Evolutionary conservation across 768 basidiomycete genomes (phyloP).

Genomic region (Psilocybe sp.): DNA sequence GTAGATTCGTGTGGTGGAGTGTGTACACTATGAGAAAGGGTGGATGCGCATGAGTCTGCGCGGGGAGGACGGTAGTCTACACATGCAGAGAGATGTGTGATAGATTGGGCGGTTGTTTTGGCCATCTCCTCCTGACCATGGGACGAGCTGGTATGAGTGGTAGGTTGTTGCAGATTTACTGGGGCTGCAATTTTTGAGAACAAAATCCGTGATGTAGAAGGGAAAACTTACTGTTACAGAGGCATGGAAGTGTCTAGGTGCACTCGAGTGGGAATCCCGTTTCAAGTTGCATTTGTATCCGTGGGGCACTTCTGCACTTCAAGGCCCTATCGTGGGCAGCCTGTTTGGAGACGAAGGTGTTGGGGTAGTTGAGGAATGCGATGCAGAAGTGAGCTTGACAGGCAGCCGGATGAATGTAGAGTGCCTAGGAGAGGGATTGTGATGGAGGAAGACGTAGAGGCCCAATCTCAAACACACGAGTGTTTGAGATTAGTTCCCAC

Average conservation of each 20-base stretch:
- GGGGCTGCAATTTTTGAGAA: constrained; percentile 14
- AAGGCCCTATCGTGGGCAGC: no score
- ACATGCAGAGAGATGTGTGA: constrained; percentile 82
- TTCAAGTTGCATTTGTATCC: no score
- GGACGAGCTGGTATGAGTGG: constrained; percentile 43
- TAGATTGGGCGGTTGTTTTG: constrained; percentile 71
- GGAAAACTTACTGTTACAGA: constrained; percentile 17
- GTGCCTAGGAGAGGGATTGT: no score
- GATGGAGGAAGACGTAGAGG: no score
- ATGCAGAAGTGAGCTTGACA: no score
- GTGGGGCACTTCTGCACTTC: no score
- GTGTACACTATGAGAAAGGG: constrained; percentile 86
- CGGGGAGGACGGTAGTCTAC: constrained; percentile 73
- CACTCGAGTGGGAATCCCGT: no score
- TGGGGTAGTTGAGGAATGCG: no score
- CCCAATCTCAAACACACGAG: no score
- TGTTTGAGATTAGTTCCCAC: no score
- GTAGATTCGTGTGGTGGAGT: constrained; percentile 78
- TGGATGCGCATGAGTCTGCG: constrained; percentile 56
- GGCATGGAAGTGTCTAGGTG: constrained; percentile 19
- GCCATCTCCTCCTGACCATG: constrained; percentile 79
- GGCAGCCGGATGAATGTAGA: no score
- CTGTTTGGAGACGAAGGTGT: no score
- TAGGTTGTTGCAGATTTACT: constrained; percentile 25
- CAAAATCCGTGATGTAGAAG: not conserved